Evolutionary conservation across 73 alveolate genomes (phyloP).

Genomic region (Tetrahymena malaccensis): DNA sequence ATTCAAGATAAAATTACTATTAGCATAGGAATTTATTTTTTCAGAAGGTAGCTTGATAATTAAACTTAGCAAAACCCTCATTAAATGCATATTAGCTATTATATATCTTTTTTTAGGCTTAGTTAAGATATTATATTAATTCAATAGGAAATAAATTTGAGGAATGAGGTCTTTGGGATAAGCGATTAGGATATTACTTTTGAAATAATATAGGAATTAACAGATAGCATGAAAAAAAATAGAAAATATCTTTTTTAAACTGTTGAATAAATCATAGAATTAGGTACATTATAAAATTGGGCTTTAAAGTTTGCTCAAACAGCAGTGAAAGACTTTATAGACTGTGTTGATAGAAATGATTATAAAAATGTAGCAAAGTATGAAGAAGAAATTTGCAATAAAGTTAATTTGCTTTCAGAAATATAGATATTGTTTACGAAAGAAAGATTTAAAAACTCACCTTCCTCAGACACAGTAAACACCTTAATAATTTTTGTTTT

Average conservation of each 20-base stretch:
- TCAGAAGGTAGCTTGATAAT: background rate
- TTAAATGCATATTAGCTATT: no score
- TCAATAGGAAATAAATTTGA: background rate
- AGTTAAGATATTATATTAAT: background rate
- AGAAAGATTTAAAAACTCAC: background rate
- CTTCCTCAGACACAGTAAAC: background rate
- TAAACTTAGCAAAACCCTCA: background rate
- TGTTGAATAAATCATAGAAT: background rate
- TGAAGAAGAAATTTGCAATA: background rate
- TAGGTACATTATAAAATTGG: background rate
- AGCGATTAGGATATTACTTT: background rate
- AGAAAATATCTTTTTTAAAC: background rate
- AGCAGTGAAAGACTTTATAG: background rate
- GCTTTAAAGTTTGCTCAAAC: background rate
- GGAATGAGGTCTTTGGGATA: background rate
- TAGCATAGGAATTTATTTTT: background rate
- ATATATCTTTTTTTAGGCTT: background rate
- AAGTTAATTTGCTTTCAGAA: background rate
- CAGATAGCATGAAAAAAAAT: background rate
- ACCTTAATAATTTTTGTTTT: no score
- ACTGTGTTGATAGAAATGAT: background rate
- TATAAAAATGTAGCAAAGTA: background rate
- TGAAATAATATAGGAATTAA: background rate
- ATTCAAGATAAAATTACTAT: background rate
- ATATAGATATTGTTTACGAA: background rate